phyloP scores from a whole-genome alignment of 2,329 filamentous ascomycete genomes.

The Fusarium sp. region DNA sequence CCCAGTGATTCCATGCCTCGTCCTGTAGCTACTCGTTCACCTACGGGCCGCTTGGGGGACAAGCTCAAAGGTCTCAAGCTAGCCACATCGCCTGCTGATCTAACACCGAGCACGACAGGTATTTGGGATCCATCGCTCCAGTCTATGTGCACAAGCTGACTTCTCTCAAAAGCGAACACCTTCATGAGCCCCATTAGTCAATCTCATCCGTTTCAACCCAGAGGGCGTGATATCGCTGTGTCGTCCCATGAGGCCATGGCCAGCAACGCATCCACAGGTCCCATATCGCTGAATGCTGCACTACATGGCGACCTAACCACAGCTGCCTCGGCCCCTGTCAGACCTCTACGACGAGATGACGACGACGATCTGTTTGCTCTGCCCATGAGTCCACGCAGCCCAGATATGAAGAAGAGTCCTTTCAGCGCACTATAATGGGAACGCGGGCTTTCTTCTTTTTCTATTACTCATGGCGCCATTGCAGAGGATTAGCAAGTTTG shows the following conservation, averaged over 20 bases:
- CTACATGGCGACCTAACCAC: conserved; percentile 37
- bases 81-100: conserved; percentile 74
- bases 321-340: conserved; percentile 26
- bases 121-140: conserved; percentile 26
- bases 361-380: conserved; percentile 89
- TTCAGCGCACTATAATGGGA: conserved; percentile 65
- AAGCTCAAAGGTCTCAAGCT: conserved; percentile 83
- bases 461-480: background rate
- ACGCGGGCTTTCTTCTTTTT: background rate
- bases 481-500: background rate
- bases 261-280: conserved; percentile 30
- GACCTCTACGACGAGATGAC: conserved; percentile 36
- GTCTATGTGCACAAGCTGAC: conserved; percentile 28
- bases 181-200: conserved; percentile 47
- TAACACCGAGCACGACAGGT: conserved; percentile 65
- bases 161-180: conserved; percentile 45
- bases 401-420: conserved; percentile 85
- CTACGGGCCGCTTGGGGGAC: conserved; percentile 76
- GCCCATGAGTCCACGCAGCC: conserved; percentile 85
- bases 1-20: conserved; percentile 21
- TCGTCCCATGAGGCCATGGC: conserved; percentile 49
- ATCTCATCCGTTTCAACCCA: conserved; percentile 46
- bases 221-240: conserved; percentile 47
- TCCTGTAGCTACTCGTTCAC: conserved; percentile 69
- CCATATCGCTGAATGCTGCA: conserved; percentile 49